Evolutionary conservation across 805 yeast species (phyloP), one percentile per base, ranked within the genome.

Genomic region (Saturnispora diversa): DNA sequence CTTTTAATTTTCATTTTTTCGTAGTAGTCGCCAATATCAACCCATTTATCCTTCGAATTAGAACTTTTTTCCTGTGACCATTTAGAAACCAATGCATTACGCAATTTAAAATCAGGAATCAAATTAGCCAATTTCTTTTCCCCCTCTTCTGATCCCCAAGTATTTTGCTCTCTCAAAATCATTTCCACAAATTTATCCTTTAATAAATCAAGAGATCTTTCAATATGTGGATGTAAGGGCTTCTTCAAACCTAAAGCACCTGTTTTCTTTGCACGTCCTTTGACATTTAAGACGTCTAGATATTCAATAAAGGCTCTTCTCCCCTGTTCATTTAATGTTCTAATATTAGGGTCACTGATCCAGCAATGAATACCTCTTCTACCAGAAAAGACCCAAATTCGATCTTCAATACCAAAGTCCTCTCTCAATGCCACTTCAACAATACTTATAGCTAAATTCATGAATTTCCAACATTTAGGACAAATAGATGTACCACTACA

Each of bases 311-410:
- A 73, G 3, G 94, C 77, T 51, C 81, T 70, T 53, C 98, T 74
- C 45, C 76, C 74, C 5, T 66, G 53, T 58, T 92, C 97, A 47
- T 75, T 82, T 46, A 92, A 60, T 2, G 58, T 52, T 42, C 97
- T 66, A 1, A 97, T 96, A 35, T 88, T 66, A 41, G 72, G 62
- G 57, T 92, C 98, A 60, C 95, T 84, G 19, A 92, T 72, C 98
- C 98, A 92, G 54, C 97, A 94, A 69, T 92, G 98, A 12, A 94
- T 95, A 60, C 98, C 98, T 73, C 98, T 84, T 69, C 98, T 82
- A 35, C 98, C 98, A 1, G 96, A 86, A 56, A 85, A 92, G 4
- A 90, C 95, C 97, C 97, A 92, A 37, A 92, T 68, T 55, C 86
- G 67, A 59, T 85, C 80, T 44, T 77, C 65, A 59, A 84, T 88